phyloP scores from a whole-genome alignment of 2,329 filamentous ascomycete genomes.

The Neophaeococcomyces aloes region DNA sequence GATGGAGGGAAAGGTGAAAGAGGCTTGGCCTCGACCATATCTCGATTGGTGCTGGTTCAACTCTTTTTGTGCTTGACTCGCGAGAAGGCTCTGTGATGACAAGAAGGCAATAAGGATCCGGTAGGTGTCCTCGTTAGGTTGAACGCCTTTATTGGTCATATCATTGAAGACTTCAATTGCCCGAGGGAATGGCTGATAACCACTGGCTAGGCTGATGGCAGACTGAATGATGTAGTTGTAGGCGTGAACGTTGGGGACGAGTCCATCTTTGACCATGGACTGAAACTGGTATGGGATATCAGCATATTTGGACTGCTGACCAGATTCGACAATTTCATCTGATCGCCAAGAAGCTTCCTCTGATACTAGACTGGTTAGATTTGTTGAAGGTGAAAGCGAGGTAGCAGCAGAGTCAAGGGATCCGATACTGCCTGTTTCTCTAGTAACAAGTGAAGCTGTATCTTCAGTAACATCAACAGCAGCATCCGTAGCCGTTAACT shows the following conservation, averaged over 20 bases:
- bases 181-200: slow-evolving; percentile 77
- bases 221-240: slow-evolving; percentile 86
- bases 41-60: slow-evolving; percentile 74
- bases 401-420: slow-evolving; percentile 16
- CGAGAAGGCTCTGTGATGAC: slow-evolving; percentile 68
- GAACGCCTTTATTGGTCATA: slow-evolving; percentile 78
- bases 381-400: slow-evolving; percentile 30
- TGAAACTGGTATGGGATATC: slow-evolving; percentile 90
- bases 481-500: slow-evolving; percentile 28
- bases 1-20: slow-evolving; percentile 80
- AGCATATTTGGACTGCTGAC: slow-evolving; percentile 60
- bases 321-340: slow-evolving; percentile 65
- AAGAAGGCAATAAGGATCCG: slow-evolving; percentile 76
- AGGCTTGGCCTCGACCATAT: slow-evolving; percentile 75
- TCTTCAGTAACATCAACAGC: slow-evolving; percentile 20
- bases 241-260: slow-evolving; percentile 70
- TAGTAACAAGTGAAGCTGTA: neutral
- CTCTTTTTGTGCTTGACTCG: slow-evolving; percentile 58
- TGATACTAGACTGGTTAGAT: slow-evolving; percentile 36
- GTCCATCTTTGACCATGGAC: slow-evolving; percentile 70
- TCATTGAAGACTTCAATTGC: slow-evolving; percentile 91
- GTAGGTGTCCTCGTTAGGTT: slow-evolving; percentile 76
- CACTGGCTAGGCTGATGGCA: slow-evolving; percentile 72
- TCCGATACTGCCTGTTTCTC: slow-evolving; percentile 8
- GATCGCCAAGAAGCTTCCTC: slow-evolving; percentile 60